Base-by-base conservation (phyloP, 1,139 yeast genomes). In the Ashbya aceris region DNA sequence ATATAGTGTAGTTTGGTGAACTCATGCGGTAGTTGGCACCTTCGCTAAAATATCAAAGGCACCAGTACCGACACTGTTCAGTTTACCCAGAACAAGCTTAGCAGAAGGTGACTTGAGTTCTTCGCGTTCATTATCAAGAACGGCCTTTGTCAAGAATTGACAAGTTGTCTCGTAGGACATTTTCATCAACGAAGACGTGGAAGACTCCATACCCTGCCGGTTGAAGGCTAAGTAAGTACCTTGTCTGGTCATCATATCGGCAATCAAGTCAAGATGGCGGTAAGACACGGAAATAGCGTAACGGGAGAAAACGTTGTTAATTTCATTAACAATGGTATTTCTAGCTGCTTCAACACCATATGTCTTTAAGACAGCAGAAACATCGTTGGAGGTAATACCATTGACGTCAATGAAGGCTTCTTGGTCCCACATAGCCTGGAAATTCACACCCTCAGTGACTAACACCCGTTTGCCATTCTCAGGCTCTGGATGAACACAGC, bases 271-370 rank as follows among this genome's bases (percentile, higher is more conserved):
- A 69, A 93, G 77, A 69, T 93, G 99, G 65, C 98, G 87, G 41
- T 78, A 70, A 46, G 94, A 84, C 49, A 93, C 98, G 49, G 89
- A 71, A 62, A 93, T 93, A 56, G 97, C 98, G 66, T 91, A 91
- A 45, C 95, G 89, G 52, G 86, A 86, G 77, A 93, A 93, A 58
- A 93, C 98, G 56, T 86, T 83, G 67, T 86, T 83, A 63, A 93
- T 85, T 73, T 93, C 99, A 56, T 86, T 83, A 33, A 89, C 97
- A 69, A 93, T 85, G 32, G 98, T 91, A 64, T 87, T 86, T 67
- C 98, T 79, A 20, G 98, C 98, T 36, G 98, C 98, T 67, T 93
- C 99, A 43, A 91, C 98, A 65, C 99, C 99, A 58, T 93, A 93
- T 0, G 95, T 86, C 53, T 73, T 76, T 56, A 93, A 73, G 6